phyloP scores from a whole-genome alignment of 2,329 filamentous ascomycete genomes.

The Calcarisporium arbuscula region DNA sequence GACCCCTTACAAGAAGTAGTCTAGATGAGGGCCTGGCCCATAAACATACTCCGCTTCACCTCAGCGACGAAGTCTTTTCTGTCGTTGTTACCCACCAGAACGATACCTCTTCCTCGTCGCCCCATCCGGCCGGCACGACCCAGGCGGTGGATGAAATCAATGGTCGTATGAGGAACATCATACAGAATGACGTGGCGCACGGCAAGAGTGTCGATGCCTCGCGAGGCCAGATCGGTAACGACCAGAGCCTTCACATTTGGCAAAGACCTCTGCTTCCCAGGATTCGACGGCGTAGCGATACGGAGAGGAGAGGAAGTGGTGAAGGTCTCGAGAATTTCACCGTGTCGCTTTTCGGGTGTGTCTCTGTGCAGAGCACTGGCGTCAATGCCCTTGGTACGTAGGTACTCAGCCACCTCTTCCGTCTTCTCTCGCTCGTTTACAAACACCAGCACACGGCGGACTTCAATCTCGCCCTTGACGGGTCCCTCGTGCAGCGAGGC shows the following conservation, averaged over 20 bases:
- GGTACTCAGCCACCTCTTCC: constrained; percentile 70
- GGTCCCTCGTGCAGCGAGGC: constrained; percentile 51
- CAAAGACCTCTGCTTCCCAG: constrained; percentile 44
- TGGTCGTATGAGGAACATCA: constrained; percentile 94
- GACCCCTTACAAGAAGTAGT: too few relatives aligned
- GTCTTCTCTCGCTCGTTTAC: constrained; percentile 94
- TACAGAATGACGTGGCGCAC: constrained; percentile 91
- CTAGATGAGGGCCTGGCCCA: constrained; percentile 70
- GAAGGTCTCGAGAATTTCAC: constrained; percentile 71
- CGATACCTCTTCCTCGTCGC: constrained; percentile 78
- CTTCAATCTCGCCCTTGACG: constrained; percentile 51
- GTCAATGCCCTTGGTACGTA: constrained; percentile 80
- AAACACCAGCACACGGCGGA: constrained; percentile 88
- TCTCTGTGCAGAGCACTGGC: constrained; percentile 82
- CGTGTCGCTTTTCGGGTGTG: constrained; percentile 68
- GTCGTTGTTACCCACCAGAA: constrained; percentile 84
- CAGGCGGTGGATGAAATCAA: constrained; percentile 96
- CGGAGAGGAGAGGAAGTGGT: constrained; percentile 44
- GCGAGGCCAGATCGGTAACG: constrained; percentile 84
- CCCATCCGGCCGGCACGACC: constrained; percentile 92
- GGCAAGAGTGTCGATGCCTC: constrained; percentile 89
- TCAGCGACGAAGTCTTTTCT: constrained; percentile 85
- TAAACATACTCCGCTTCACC: constrained; percentile 84
- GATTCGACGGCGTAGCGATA: constrained; percentile 20
- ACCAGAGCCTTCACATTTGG: constrained; percentile 85